Evolutionary conservation across 2,329 filamentous ascomycete species (phyloP).

Genomic region (Sphaerulina populicola): DNA sequence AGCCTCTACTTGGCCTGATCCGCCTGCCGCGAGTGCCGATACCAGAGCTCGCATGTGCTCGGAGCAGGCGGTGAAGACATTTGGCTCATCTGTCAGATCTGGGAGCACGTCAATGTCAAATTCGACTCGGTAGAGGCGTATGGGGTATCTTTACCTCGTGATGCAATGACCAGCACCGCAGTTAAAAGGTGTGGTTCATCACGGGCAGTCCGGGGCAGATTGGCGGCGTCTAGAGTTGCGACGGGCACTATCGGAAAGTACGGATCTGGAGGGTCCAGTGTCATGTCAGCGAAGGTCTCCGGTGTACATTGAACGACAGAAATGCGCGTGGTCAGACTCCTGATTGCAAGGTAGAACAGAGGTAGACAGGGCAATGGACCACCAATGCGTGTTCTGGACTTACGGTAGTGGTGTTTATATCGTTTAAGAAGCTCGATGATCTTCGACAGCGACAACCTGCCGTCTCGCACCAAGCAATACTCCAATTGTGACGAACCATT

Average conservation of each 20-base stretch:
- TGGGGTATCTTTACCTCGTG: constrained; percentile 39
- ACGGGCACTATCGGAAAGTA: constrained; percentile 61
- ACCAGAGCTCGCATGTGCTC: constrained; percentile 63
- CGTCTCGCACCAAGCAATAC: constrained; percentile 39
- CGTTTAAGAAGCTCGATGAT: constrained; percentile 49
- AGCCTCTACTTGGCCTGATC: constrained; percentile 59
- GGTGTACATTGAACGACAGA: background rate
- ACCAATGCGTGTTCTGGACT: background rate
- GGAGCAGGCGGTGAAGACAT: constrained; percentile 58
- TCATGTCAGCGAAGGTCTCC: background rate
- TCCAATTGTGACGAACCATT: constrained; percentile 27
- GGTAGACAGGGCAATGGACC: no score
- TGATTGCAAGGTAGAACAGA: no score
- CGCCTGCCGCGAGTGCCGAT: constrained; percentile 57
- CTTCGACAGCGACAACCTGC: constrained; percentile 38
- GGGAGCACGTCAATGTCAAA: background rate
- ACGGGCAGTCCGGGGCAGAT: constrained; percentile 49
- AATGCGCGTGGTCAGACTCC: no score
- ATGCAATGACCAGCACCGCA: constrained; percentile 61
- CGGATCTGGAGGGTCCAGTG: constrained; percentile 37
- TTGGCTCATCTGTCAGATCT: constrained; percentile 56
- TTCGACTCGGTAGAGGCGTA: background rate
- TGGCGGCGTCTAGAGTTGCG: constrained; percentile 48
- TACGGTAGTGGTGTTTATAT: constrained; percentile 54
- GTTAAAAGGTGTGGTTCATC: constrained; percentile 61